phyloP scores from a whole-genome alignment of 768 basidiomycete genomes.

The Tulasnella sp. region DNA sequence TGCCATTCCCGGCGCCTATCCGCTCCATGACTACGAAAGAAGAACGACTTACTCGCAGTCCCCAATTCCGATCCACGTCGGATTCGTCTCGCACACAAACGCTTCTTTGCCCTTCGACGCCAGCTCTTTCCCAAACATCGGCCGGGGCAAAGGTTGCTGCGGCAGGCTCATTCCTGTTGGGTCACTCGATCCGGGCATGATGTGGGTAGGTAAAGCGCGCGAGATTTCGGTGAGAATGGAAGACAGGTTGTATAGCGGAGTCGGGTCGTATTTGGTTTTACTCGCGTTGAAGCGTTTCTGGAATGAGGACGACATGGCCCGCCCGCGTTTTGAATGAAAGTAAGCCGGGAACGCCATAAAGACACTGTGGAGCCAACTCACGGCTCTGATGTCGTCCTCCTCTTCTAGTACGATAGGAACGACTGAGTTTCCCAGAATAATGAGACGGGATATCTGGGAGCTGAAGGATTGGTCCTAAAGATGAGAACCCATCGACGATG shows the following conservation, averaged over 20 bases:
- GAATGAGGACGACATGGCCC: background rate
- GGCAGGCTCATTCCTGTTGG: slow-evolving; percentile 84
- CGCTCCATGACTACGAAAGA: background rate
- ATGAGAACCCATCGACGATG: background rate
- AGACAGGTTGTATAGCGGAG: slow-evolving; percentile 33
- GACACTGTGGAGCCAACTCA: background rate
- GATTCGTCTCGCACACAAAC: slow-evolving; percentile 79
- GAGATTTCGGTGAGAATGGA: slow-evolving; percentile 63
- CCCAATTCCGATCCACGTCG: slow-evolving; percentile 64
- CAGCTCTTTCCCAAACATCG: slow-evolving; percentile 61
- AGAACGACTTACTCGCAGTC: slow-evolving; percentile 33
- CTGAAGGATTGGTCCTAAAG: slow-evolving; percentile 48
- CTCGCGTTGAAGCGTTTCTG: slow-evolving; percentile 24
- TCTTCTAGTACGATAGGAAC: slow-evolving; percentile 34
- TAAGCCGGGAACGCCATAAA: background rate
- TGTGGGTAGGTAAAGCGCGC: slow-evolving; percentile 67
- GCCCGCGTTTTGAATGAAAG: background rate
- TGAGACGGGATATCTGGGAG: slow-evolving; percentile 66
- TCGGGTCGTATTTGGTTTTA: slow-evolving; percentile 16
- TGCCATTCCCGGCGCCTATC: background rate
- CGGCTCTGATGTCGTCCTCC: slow-evolving; percentile 23
- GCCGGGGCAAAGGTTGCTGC: slow-evolving; percentile 84
- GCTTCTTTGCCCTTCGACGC: slow-evolving; percentile 43
- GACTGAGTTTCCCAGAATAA: slow-evolving; percentile 80
- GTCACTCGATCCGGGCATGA: slow-evolving; percentile 80